Conservation (phyloP, 371 early-diverging fungal species). For the Entomophthora muscae region DNA sequence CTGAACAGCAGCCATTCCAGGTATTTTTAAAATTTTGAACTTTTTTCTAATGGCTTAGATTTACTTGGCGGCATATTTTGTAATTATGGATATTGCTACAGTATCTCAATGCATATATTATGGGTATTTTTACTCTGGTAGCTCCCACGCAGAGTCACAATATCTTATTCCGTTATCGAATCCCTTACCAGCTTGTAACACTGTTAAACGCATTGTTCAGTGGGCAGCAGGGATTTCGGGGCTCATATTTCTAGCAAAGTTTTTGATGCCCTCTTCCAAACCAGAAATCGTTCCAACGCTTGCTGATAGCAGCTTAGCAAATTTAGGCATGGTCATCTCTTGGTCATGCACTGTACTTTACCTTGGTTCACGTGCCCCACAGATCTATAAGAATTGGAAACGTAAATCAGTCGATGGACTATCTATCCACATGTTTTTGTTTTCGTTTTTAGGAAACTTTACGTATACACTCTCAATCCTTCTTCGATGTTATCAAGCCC, state of each 20-base stretch:
- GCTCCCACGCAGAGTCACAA: neutral
- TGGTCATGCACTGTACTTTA: slow-evolving; percentile 50
- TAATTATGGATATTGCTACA: slow-evolving; percentile 23
- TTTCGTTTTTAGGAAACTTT: slow-evolving; percentile 49
- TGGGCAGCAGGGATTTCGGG: slow-evolving; percentile 9
- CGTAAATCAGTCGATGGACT: slow-evolving; percentile 44
- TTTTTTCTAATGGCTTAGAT: slow-evolving; percentile 11
- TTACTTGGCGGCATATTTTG: slow-evolving; percentile 31
- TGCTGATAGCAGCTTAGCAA: slow-evolving; percentile 10
- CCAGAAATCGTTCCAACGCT: slow-evolving; percentile 9
- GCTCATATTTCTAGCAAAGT: neutral
- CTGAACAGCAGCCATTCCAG: slow-evolving; percentile 52
- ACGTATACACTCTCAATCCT: slow-evolving; percentile 40
- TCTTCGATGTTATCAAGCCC: slow-evolving; percentile 16
- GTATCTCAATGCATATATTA: slow-evolving; percentile 29
- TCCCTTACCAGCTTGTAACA: slow-evolving; percentile 3
- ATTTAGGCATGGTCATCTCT: slow-evolving; percentile 39
- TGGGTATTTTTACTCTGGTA: neutral
- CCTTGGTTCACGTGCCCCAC: slow-evolving; percentile 43
- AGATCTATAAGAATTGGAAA: slow-evolving; percentile 32
- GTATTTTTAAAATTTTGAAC: slow-evolving; percentile 11
- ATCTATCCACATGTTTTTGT: slow-evolving; percentile 44
- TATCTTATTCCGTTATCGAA: neutral
- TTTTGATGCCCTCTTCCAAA: slow-evolving; percentile 5
- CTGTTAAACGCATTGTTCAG: slow-evolving; percentile 8